phyloP scores from a whole-genome alignment of 2,329 filamentous ascomycete genomes.

The Trichoderma citrinoviride region DNA sequence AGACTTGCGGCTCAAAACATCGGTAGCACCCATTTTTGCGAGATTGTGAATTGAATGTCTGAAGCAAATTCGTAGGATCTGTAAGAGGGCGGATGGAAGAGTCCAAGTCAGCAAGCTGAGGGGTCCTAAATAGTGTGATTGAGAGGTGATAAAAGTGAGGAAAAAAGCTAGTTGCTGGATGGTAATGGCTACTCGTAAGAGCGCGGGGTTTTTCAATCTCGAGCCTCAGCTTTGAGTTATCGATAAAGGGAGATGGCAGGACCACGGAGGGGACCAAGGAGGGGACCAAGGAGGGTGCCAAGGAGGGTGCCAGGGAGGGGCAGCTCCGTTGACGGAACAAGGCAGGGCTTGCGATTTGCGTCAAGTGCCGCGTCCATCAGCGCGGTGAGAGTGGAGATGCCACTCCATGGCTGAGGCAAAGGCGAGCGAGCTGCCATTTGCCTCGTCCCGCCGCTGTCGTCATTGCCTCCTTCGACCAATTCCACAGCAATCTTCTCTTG shows the following conservation, averaged over 20 bases:
- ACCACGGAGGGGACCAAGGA: background rate
- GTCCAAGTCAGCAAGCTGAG: conserved; percentile 6
- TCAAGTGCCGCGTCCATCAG: conserved; percentile 1
- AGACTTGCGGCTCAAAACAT: conserved; percentile 51
- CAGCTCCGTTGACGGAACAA: conserved; percentile 21
- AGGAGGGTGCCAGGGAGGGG: too few relatives aligned
- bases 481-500: background rate
- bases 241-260: conserved; percentile 8
- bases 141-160: conserved; percentile 10
- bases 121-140: background rate
- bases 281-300: background rate
- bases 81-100: background rate
- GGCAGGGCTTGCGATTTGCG: conserved; percentile 17
- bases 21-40: conserved; percentile 39
- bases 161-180: conserved; percentile 13
- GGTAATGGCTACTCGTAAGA: conserved; percentile 21
- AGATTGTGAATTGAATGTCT: conserved; percentile 21
- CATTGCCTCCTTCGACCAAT: background rate
- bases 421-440: background rate
- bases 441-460: background rate
- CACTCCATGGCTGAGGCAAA: background rate
- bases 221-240: conserved; percentile 14
- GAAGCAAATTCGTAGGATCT: conserved; percentile 4
- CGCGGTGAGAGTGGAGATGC: conserved; percentile 6
- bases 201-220: conserved; percentile 20